phyloP scores from a whole-genome alignment of 192 early-diverging fungal genomes.

The Coemansia sp. region DNA sequence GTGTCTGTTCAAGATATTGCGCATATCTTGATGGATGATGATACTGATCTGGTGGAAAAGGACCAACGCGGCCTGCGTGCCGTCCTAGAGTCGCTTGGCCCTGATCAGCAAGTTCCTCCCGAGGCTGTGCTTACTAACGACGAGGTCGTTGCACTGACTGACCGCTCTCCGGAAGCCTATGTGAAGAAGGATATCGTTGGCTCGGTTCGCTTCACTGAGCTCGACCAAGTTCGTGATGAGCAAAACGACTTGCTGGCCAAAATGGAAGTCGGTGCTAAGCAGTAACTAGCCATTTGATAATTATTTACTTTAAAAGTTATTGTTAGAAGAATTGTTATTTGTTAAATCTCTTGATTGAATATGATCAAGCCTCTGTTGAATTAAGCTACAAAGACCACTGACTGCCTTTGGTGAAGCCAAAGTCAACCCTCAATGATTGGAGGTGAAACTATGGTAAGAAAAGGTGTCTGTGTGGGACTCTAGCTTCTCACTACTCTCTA shows the following conservation, averaged over 20 bases:
- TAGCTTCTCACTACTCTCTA: too few species aligned
- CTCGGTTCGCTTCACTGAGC: constrained; percentile 25
- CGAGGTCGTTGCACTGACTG: constrained; percentile 38
- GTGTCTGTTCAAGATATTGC: constrained; percentile 70
- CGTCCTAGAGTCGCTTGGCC: constrained; percentile 28
- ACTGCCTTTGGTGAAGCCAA: too few species aligned
- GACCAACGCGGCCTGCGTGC: constrained; percentile 27
- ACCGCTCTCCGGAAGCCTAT: constrained; percentile 45
- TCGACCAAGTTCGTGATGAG: constrained; percentile 31
- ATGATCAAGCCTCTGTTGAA: too few species aligned
- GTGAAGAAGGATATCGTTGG: neutral
- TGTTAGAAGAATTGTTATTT: too few species aligned
- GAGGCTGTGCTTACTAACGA: constrained; percentile 32
- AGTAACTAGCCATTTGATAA: too few species aligned
- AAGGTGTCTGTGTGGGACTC: too few species aligned
- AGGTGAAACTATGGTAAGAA: too few species aligned
- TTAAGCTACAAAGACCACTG: too few species aligned
- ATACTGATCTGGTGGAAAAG: constrained; percentile 62
- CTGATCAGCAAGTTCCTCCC: constrained; percentile 23
- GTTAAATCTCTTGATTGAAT: too few species aligned
- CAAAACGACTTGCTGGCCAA: constrained; percentile 51
- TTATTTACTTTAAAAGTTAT: too few species aligned
- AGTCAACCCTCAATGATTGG: too few species aligned
- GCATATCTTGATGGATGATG: constrained; percentile 73
- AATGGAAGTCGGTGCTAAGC: constrained; percentile 10